These are phyloP conservation scores for Trametes gibbosa DNA, from an alignment of 768 basidiomycete genomes.

Conservation along the genomic window DNA sequence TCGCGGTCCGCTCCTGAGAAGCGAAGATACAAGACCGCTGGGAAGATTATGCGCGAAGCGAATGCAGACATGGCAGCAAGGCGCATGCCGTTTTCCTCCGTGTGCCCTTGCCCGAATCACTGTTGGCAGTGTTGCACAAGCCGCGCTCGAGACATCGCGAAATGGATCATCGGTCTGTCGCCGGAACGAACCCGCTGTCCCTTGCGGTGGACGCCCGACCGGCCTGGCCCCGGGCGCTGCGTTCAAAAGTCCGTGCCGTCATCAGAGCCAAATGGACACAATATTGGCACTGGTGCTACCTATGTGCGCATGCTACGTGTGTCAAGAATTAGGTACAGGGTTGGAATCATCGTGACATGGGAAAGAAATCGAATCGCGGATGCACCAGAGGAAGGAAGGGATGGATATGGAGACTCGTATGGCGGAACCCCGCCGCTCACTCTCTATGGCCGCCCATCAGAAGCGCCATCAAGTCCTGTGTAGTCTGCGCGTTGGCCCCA, in stretches of 20 bases:
- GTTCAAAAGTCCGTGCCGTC: background rate
- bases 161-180: background rate
- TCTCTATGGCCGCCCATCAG: conserved; percentile 79
- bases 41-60: too few species aligned
- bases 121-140: background rate
- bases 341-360: background rate
- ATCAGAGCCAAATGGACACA: background rate
- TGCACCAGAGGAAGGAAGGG: background rate
- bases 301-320: conserved; percentile 3
- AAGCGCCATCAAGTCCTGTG: conserved; percentile 80
- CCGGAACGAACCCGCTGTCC: background rate
- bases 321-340: conserved; percentile 19
- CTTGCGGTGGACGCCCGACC: background rate
- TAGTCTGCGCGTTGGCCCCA: conserved; percentile 49
- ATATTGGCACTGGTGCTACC: background rate
- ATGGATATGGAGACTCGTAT: conserved; percentile 4
- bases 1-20: too few species aligned
- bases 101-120: too few species aligned
- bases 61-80: too few species aligned
- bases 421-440: conserved; percentile 35
- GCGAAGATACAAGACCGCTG: too few species aligned
- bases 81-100: background rate
- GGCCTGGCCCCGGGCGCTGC: background rate
- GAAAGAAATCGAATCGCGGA: background rate
- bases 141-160: background rate